Conservation (phyloP, 1,139 yeast genomes). For the Candida dubliniensis region DNA sequence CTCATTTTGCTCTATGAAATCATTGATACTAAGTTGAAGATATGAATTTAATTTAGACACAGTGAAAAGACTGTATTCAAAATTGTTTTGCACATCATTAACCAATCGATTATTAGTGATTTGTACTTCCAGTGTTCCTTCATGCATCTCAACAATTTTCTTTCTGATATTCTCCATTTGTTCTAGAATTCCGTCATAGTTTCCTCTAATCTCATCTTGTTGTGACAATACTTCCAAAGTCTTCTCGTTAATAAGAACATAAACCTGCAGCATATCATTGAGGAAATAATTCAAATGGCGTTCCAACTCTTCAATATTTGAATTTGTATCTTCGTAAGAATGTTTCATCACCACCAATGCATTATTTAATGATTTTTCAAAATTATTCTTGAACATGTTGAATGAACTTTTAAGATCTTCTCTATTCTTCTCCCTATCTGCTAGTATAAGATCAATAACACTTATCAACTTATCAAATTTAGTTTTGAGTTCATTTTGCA, state of each 20-base stretch:
- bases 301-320: constrained; percentile 12
- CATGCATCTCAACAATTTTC: neutral
- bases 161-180: constrained; percentile 5
- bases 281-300: constrained; percentile 12
- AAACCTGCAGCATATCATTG: constrained; percentile 8
- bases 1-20: constrained; percentile 1
- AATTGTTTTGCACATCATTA: neutral
- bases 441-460: constrained; percentile 12
- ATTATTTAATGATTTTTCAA: constrained; percentile 16
- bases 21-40: constrained; percentile 1
- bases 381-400: constrained; percentile 13
- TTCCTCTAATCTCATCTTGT: constrained; percentile 4
- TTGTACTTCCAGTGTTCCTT: neutral
- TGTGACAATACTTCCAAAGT: constrained; percentile 2
- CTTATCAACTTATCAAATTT: constrained; percentile 19
- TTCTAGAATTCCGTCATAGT: constrained; percentile 1
- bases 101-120: neutral
- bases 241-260: constrained; percentile 1
- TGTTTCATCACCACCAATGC: constrained; percentile 10
- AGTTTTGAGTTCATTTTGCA: constrained; percentile 13
- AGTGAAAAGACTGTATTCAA: constrained; percentile 5
- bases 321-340: constrained; percentile 12
- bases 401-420: constrained; percentile 13
- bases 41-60: constrained; percentile 1
- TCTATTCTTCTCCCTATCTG: constrained; percentile 6